phyloP scores from a whole-genome alignment of 1,139 yeast species.

The Zygotorulaspora mrakii region DNA sequence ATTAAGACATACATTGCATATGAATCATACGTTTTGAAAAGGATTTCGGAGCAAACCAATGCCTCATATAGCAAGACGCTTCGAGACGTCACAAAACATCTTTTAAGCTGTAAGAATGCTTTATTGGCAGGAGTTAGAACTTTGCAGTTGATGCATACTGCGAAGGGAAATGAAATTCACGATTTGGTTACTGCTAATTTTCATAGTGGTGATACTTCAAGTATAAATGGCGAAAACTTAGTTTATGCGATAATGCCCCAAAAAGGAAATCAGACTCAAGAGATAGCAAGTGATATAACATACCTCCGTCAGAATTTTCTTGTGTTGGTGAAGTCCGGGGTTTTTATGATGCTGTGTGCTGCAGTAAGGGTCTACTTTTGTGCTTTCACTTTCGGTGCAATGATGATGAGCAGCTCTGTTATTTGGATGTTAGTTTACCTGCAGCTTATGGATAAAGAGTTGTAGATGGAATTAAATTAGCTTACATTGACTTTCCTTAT shows the following conservation, averaged over 20 bases:
- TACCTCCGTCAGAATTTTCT: conserved; percentile 11
- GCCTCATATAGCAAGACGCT: not conserved
- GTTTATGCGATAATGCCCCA: conserved; percentile 6
- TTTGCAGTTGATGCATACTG: not conserved
- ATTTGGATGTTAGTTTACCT: conserved; percentile 13
- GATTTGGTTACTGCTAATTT: not conserved
- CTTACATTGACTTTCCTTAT: not conserved
- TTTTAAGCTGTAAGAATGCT: not conserved
- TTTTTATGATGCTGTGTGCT: conserved; percentile 14
- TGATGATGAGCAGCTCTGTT: conserved; percentile 11
- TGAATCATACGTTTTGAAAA: not conserved
- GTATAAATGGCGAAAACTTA: not conserved
- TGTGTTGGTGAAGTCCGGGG: conserved; percentile 12
- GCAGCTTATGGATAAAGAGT: conserved; percentile 8
- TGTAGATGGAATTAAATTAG: not conserved
- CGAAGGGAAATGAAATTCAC: not conserved
- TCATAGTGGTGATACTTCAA: not conserved
- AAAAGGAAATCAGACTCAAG: conserved; percentile 1
- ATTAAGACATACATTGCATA: not conserved
- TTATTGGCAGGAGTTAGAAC: conserved; percentile 1
- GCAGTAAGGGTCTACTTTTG: conserved; percentile 12
- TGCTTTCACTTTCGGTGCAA: conserved; percentile 12
- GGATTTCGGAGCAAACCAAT: not conserved
- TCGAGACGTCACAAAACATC: not conserved
- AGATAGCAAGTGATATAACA: conserved; percentile 9